Base-by-base conservation (phyloP, 2,329 filamentous ascomycete species). In the Xylaria sp. region DNA sequence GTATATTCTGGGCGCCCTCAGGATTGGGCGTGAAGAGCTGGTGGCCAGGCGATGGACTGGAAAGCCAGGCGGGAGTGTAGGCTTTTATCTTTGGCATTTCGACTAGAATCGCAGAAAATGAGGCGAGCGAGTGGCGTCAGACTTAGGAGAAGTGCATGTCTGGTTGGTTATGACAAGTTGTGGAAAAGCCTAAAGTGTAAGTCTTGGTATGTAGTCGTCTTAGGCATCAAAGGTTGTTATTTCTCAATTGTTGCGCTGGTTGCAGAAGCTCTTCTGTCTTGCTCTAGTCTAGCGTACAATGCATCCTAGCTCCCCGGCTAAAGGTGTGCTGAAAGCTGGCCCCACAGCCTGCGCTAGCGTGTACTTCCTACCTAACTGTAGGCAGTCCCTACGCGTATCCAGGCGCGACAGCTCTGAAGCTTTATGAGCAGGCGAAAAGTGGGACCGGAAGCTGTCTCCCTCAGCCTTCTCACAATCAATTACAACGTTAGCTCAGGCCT, bases 51-150 rank as follows among this genome's bases (percentile, higher is more conserved):
- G 90, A 90, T 60, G 92, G 91, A 76, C 90, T 88, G 71, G 91
- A 90, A 66, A 99, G 90, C 94, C 94, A 99, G 74, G 90, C 85
- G 65, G 95, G 94, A 77, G 93, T 94, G 81, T 94, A 95, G 80
- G 90, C 90, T 79, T 92, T 90, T 77, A 97, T 89, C 81, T 92
- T 94, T 46, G 94, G 93, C 95, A 98, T 98, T 68, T 78, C 73
- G 60, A 51, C 57, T 39, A 34, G 37, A 9, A 75, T 73, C 65
- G 68, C 74, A 73, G 68, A 69, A 56, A 72, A 68, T 70, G 72
- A 70, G 68, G 69, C 70, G 56, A 54, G 44, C 71, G 59, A 74
- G 59, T 20, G 50, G 46, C 46, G 57, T 65, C 57, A 68, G 56
- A 58, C 28, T 39, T 23, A 57, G 37, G 25, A 48, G 58, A 75